Evolutionary conservation across 75 land plant species (phyloP), one percentile per base, ranked within the genome.

Genomic region (Chamaecyparis obtusa): DNA sequence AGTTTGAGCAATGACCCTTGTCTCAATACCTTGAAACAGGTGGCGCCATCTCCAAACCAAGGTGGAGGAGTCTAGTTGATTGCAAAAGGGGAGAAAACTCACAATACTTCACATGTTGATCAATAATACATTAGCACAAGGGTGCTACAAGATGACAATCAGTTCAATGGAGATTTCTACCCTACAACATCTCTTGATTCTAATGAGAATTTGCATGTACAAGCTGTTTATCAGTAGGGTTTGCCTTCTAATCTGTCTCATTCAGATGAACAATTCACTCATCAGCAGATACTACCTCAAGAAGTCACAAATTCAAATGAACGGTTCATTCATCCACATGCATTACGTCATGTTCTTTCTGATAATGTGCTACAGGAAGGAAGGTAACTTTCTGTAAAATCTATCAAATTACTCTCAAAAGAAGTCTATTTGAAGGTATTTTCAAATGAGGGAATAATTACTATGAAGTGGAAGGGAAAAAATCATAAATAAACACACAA

Each of bases 271-370:
- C 83, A 44, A 46, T 88, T 95, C 83, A 89, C 94, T 14, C 76
- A 90, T 72, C 90, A 93, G 87, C 95, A 92, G 92, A 46, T n/a
- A 43, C 91, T 88, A 71, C 54, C 89, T 30, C 83, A 88, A 36
- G 90, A 91, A 55, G 85, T 90, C 44, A 90, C 95, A 24, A 91
- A 95, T 79, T 92, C 91, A 36, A 93, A 95, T 87, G 93, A 95
- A 89, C 91, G 91, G 32, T 60, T 88, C 39, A 90, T 88, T 85
- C 91, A 90, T 71, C 93, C 90, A 72, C 89, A 88, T 75, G 51
- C 92, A 35, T 78, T 91, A 19, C 86, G 89, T 60, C 90, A 93
- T 15, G 81, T 91, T 44, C 90, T 54, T 48, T 85, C 95, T 51
- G 93, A 76, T 84, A 80, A 93, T 8, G 67, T 88, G 74, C 89